Percentiles rank a stretch among this genome's conserved stretches.
Evolutionary conservation across 768 basidiomycete species (phyloP).

Genomic region (Russula griseocarnosa): DNA sequence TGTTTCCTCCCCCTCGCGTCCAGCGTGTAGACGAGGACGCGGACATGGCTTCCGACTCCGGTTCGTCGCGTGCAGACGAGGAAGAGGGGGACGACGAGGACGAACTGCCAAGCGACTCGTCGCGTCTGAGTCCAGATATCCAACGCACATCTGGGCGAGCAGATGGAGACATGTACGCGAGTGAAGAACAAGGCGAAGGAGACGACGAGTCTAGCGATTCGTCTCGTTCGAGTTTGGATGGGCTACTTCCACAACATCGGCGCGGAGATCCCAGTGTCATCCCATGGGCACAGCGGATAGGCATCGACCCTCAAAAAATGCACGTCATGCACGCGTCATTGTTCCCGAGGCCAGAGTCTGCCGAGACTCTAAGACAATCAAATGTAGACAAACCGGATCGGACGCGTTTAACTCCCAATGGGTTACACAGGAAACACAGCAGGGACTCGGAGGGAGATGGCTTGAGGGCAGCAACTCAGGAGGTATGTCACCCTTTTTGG

Average conservation of each 20-base stretch:
- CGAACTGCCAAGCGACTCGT: constrained; percentile 37
- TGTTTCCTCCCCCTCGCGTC: constrained; percentile 3
- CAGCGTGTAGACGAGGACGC: constrained; percentile 15
- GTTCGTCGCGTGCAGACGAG: constrained; percentile 48
- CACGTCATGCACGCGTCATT: constrained; percentile 91
- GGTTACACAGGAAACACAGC: constrained; percentile 63
- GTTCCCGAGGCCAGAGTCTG: constrained; percentile 74
- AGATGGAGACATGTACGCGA: constrained; percentile 8
- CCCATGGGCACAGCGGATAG: constrained; percentile 68
- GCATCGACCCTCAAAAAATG: constrained; percentile 83
- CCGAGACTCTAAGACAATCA: constrained; percentile 47
- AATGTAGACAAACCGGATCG: constrained; percentile 19
- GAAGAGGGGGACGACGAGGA: constrained; percentile 40
- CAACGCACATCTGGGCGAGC: constrained; percentile 6
- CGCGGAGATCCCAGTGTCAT: constrained; percentile 49
- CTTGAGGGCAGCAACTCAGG: constrained; percentile 50
- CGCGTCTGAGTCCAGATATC: constrained; percentile 25
- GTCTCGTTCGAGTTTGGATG: constrained; percentile 34
- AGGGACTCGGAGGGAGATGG: constrained; percentile 76
- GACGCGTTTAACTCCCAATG: constrained; percentile 37
- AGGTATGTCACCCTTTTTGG: constrained; percentile 43
- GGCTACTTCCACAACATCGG: constrained; percentile 30
- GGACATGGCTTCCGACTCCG: constrained; percentile 30
- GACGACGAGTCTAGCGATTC: constrained; percentile 36
- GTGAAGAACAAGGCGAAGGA: constrained; percentile 43